A percentile compares a stretch with the other conserved stretches of the same genome.
phyloP scores from a whole-genome alignment of 192 early-diverging fungal genomes.

The Phlyctochytrium bullatum region DNA sequence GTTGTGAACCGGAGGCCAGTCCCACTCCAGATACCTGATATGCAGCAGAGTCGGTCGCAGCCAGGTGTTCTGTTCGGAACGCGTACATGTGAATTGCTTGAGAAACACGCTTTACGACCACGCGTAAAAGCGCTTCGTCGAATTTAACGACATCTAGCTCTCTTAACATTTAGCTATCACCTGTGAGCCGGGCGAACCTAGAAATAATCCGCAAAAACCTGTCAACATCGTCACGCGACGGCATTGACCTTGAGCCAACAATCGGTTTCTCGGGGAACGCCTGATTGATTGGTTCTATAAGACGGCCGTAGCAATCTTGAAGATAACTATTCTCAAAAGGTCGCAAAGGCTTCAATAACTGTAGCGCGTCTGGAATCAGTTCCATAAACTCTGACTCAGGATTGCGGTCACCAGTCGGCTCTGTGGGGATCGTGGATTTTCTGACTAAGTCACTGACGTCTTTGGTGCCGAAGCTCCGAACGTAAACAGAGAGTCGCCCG shows the following conservation, averaged over 20 bases:
- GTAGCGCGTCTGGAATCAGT: constrained; percentile 8
- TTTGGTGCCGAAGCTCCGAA: not conserved
- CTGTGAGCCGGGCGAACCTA: constrained; percentile 37
- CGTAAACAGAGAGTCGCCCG: constrained; percentile 29
- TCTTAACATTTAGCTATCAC: constrained; percentile 27
- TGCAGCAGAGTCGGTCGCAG: constrained; percentile 41
- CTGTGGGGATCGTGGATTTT: not conserved
- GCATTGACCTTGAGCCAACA: constrained; percentile 10
- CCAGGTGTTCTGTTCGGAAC: constrained; percentile 55
- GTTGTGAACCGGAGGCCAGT: constrained; percentile 42
- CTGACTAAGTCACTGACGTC: not conserved
- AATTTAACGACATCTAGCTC: constrained; percentile 68
- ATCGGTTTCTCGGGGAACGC: constrained; percentile 54
- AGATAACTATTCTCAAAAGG: constrained; percentile 57
- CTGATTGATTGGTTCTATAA: constrained; percentile 63
- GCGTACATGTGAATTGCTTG: constrained; percentile 62
- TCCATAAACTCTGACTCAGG: not conserved
- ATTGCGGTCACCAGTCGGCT: no score
- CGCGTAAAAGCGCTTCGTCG: constrained; percentile 49
- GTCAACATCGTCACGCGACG: constrained; percentile 52
- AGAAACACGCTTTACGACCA: constrained; percentile 51
- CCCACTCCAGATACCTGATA: constrained; percentile 34
- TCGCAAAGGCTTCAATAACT: constrained; percentile 32
- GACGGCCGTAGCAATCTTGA: constrained; percentile 48
- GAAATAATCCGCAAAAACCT: constrained; percentile 55